Evolutionary conservation across 225 moss, liverwort and hornwort genomes (phyloP).

Genomic region (Thuidium tamariscinum): DNA sequence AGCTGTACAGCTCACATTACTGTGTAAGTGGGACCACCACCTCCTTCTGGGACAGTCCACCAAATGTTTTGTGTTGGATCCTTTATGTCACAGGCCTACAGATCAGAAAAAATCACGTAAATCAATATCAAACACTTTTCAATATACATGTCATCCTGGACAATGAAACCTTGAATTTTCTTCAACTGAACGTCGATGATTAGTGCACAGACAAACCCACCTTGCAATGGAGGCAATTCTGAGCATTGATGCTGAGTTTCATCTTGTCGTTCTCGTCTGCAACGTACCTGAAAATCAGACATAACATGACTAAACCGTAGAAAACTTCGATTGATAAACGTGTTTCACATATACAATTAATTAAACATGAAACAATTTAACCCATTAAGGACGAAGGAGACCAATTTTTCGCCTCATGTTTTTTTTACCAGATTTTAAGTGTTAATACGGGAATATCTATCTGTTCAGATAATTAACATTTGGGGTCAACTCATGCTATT

Average conservation of each 20-base stretch:
- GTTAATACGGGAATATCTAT: background rate
- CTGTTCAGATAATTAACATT: background rate
- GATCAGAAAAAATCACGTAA: background rate
- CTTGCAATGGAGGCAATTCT: conserved; percentile 96
- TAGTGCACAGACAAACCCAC: conserved; percentile 2
- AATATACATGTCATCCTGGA: background rate
- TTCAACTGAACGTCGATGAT: background rate
- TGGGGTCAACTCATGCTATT: background rate
- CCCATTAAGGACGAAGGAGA: background rate
- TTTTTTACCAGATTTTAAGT: background rate
- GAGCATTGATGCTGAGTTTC: conserved; percentile 69
- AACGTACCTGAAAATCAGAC: conserved; percentile 35
- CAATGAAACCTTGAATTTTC: background rate
- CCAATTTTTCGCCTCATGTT: too few relatives aligned
- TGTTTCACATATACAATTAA: too few relatives aligned
- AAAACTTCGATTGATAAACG: background rate
- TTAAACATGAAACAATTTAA: background rate
- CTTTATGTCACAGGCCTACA: conserved; percentile 80
- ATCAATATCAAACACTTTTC: background rate
- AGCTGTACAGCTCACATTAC: conserved; percentile 32
- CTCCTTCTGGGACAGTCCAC: conserved; percentile 87
- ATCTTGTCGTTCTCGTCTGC: conserved; percentile 38
- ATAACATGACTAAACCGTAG: background rate
- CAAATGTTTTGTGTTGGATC: conserved; percentile 79
- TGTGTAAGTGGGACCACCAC: conserved; percentile 74